Percentiles rank a stretch among this genome's conserved stretches.
These are phyloP conservation scores for Filobasidium uniguttulatum DNA, from an alignment of 1,284 basidiomycete genomes.

Conservation along the genomic window DNA sequence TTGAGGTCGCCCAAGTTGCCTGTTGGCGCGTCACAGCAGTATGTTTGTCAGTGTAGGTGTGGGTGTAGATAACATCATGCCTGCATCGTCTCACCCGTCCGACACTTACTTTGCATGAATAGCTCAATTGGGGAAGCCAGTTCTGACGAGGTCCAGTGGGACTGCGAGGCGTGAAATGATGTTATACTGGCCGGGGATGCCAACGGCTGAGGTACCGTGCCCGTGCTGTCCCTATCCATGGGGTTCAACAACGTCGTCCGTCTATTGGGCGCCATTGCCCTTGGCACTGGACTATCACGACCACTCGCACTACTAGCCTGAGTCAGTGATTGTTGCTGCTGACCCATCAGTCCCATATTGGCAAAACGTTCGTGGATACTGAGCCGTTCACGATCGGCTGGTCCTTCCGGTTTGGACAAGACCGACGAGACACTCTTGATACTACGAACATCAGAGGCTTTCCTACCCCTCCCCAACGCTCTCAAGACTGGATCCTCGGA, in stretches of 20 bases:
- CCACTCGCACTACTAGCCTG: no score
- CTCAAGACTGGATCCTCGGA: slow-evolving; percentile 9
- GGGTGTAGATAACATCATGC: no score
- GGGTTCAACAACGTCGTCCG: slow-evolving; percentile 8
- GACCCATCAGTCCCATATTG: slow-evolving; percentile 1
- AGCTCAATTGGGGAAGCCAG: slow-evolving; percentile 24
- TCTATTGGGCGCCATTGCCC: background rate
- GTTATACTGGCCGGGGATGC: slow-evolving; percentile 10
- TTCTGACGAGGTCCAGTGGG: slow-evolving; percentile 16
- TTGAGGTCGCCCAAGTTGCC: slow-evolving; percentile 57
- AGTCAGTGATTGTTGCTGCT: background rate
- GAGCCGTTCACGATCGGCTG: slow-evolving; percentile 10
- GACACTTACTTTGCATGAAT: slow-evolving; percentile 32
- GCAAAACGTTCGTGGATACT: slow-evolving; percentile 16
- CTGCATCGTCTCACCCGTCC: no score
- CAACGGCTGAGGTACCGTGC: background rate
- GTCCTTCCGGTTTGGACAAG: slow-evolving; percentile 8
- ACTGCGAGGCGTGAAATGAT: slow-evolving; percentile 13
- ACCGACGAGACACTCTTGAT: slow-evolving; percentile 16
- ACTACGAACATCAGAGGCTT: slow-evolving; percentile 12
- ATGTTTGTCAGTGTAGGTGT: no score
- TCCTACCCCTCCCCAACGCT: slow-evolving; percentile 27
- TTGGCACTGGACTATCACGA: no score
- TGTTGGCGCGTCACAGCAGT: no score
- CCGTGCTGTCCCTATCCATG: slow-evolving; percentile 8